Conservation (phyloP, 2,329 filamentous ascomycete species). For the Colletotrichum sp. region DNA sequence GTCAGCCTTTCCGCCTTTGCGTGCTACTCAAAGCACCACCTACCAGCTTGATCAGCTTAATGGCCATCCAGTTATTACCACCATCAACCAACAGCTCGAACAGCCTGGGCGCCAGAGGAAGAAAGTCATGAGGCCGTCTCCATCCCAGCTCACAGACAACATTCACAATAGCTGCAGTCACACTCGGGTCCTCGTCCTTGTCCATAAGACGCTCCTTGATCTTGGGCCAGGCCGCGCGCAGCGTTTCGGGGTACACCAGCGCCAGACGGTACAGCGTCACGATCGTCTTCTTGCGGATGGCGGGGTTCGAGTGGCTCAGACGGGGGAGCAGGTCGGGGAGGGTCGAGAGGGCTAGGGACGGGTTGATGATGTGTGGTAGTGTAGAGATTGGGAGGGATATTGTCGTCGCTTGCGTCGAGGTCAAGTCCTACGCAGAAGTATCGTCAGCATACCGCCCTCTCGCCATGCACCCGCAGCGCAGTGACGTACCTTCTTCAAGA, state of each 20-base stretch:
- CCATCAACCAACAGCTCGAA: conserved; percentile 93
- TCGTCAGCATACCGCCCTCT: neutral
- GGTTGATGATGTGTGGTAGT: conserved; percentile 93
- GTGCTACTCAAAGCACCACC: conserved; percentile 29
- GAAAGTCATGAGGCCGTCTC: conserved; percentile 90
- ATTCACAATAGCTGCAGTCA: conserved; percentile 95
- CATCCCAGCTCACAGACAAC: conserved; percentile 96
- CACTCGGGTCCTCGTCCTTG: conserved; percentile 86
- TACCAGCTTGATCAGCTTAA: conserved; percentile 97
- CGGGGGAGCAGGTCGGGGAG: conserved; percentile 86
- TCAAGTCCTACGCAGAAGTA: conserved; percentile 66
- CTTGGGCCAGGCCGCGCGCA: conserved; percentile 94
- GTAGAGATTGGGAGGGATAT: conserved; percentile 87
- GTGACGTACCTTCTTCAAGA: conserved; percentile 81
- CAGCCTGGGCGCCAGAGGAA: conserved; percentile 86
- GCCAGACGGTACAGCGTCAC: conserved; percentile 93
- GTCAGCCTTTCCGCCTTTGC: neutral
- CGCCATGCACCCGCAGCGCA: neutral
- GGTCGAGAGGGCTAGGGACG: conserved; percentile 88
- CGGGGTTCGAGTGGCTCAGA: conserved; percentile 82
- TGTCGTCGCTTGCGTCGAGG: conserved; percentile 72
- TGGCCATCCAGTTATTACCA: conserved; percentile 99
- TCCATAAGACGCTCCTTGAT: conserved; percentile 95
- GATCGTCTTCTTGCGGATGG: conserved; percentile 93
- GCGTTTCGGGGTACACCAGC: conserved; percentile 93